Evolutionary conservation across 2,329 filamentous ascomycete genomes (phyloP).

Genomic region (Clonostachys chloroleuca): DNA sequence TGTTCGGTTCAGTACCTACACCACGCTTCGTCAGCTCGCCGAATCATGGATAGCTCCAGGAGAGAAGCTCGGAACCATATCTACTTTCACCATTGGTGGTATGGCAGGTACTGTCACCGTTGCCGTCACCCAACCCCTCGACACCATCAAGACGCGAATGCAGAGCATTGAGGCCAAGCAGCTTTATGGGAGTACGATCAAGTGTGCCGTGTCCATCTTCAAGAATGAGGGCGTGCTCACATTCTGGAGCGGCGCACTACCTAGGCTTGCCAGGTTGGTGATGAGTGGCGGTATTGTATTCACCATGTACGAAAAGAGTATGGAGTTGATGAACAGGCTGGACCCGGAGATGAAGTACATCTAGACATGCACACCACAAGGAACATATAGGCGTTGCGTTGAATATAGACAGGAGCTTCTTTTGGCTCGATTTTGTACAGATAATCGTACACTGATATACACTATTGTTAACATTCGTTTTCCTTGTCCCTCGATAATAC

Average conservation of each 20-base stretch:
- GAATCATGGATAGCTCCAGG: slow-evolving; percentile 90
- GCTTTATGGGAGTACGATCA: slow-evolving; percentile 82
- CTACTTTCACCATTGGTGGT: slow-evolving; percentile 88
- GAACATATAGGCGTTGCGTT: slow-evolving; percentile 7
- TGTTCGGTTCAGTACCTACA: slow-evolving; percentile 87
- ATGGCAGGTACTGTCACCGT: slow-evolving; percentile 90
- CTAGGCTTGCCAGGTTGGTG: slow-evolving; percentile 77
- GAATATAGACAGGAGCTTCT: neutral
- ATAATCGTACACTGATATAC: neutral
- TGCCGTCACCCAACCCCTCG: slow-evolving; percentile 69
- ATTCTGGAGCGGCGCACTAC: slow-evolving; percentile 91
- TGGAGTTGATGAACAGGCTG: slow-evolving; percentile 70
- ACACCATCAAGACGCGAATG: slow-evolving; percentile 97
- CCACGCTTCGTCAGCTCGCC: slow-evolving; percentile 82
- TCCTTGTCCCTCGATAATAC: neutral
- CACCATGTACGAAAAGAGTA: slow-evolving; percentile 97
- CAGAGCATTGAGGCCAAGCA: slow-evolving; percentile 84
- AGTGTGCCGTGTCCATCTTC: slow-evolving; percentile 79
- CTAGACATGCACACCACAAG: slow-evolving; percentile 27
- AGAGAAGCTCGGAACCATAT: slow-evolving; percentile 84
- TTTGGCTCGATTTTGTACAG: neutral
- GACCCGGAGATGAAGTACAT: slow-evolving; percentile 86
- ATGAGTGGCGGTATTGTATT: slow-evolving; percentile 97
- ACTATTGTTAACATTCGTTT: neutral
- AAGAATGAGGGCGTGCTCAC: slow-evolving; percentile 85